These are phyloP conservation scores for Berkeleyomyces basicola DNA, from an alignment of 2,329 filamentous ascomycete genomes.

Conservation along the genomic window DNA sequence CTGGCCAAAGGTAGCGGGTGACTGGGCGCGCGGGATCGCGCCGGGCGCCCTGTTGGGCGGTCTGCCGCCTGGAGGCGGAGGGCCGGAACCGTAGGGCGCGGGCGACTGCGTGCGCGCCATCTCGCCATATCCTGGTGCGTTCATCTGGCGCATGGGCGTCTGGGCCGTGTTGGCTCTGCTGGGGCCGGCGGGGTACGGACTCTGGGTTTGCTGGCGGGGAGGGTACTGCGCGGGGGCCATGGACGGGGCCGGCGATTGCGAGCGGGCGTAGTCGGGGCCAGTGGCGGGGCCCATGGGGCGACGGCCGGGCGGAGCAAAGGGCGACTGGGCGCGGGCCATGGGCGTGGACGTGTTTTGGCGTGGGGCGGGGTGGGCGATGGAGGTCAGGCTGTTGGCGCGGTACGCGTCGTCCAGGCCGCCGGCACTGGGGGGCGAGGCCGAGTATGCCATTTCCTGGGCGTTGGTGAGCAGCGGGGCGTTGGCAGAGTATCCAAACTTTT, in stretches of 20 bases:
- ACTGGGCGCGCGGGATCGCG: background rate
- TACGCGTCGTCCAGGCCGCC: background rate
- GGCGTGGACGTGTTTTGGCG: slow-evolving; percentile 2
- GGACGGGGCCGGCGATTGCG: slow-evolving; percentile 23
- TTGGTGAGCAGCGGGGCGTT: slow-evolving; percentile 44
- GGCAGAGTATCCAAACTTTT: slow-evolving; percentile 42
- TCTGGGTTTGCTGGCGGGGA: slow-evolving; percentile 10
- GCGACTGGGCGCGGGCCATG: slow-evolving; percentile 1
- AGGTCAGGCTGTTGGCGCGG: background rate
- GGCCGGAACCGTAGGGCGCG: slow-evolving; percentile 1
- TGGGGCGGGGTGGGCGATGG: background rate
- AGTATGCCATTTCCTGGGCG: slow-evolving; percentile 28
- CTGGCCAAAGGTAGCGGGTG: slow-evolving; percentile 6
- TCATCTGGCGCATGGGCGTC: slow-evolving; percentile 3
- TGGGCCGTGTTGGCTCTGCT: background rate
- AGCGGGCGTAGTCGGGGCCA: slow-evolving; percentile 35
- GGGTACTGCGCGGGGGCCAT: slow-evolving; percentile 18
- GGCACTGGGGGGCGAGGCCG: background rate
- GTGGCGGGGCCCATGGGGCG: slow-evolving; percentile 1
- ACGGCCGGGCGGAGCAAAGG: slow-evolving; percentile 6
- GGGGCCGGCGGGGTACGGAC: background rate
- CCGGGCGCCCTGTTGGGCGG: background rate
- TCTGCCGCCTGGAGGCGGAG: background rate
- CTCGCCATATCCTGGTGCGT: background rate
- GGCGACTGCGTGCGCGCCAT: slow-evolving; percentile 10